phyloP scores from a whole-genome alignment of 441 rosid genomes.

The Metrosideros polymorpha region DNA sequence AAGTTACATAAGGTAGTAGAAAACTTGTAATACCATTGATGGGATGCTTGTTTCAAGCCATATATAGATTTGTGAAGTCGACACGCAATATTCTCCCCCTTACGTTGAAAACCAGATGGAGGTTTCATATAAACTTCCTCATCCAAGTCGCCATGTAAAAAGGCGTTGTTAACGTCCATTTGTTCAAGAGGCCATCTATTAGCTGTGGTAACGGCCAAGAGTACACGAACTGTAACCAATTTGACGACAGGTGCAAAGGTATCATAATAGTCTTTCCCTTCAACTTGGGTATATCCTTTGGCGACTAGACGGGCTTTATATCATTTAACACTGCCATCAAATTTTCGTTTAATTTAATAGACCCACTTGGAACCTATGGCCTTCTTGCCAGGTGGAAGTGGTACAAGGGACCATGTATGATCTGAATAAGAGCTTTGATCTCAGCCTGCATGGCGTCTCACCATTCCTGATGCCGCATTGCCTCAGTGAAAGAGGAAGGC shows the following conservation, averaged over 20 bases:
- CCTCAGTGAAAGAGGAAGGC: not conserved
- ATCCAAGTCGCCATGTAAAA: not conserved
- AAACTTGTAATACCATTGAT: not conserved
- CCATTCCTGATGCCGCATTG: rapidly evolving
- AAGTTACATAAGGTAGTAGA: not conserved
- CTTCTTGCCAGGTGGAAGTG: not conserved
- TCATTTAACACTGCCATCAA: rapidly evolving
- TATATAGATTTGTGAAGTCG: not conserved
- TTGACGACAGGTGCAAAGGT: not conserved
- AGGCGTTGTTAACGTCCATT: not conserved
- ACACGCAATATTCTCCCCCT: not conserved
- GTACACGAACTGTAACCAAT: not conserved
- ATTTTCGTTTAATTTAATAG: not conserved
- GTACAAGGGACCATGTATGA: not conserved
- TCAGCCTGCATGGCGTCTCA: not conserved
- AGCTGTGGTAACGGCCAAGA: not conserved
- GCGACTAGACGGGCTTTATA: rapidly evolving
- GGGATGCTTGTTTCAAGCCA: not conserved
- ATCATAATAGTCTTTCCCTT: not conserved
- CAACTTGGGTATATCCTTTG: not conserved
- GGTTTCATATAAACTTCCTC: not conserved
- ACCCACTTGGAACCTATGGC: not conserved
- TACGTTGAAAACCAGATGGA: not conserved
- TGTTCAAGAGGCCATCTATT: not conserved
- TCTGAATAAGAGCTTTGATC: not conserved